Evolutionary conservation across 345 rosid genomes (phyloP), one percentile per base, ranked within the genome.

Genomic region (Rhizophora apiculata): DNA sequence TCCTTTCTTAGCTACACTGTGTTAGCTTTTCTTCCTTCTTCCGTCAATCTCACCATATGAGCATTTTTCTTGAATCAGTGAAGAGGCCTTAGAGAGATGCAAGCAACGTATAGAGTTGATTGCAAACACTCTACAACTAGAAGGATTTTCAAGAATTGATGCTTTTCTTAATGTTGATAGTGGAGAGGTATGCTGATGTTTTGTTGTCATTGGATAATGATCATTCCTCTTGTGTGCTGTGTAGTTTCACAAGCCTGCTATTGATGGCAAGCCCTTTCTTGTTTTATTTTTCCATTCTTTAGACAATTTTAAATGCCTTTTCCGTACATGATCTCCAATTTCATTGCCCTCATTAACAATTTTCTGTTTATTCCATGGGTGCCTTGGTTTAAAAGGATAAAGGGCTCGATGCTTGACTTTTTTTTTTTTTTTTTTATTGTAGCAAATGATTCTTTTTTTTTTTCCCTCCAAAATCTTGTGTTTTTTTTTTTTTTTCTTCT

Each of bases 111-210:
- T 89, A 19, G 93, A 91, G 77, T 82, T 91, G 62, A 86, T 91
- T 60, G 95, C 97, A 20, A 84, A 89, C 75, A 83, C 90, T 34
- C 82, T 89, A 54, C 85, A 83, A 63, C 68, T 91, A 49, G 95
- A 94, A 83, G 96, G 98, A 56, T 91, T 94, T 79, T 87, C 98
- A 57, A 82, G 98, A 65, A 86, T 94, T 10, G 98, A 91, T 74
- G 96, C 97, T 76, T 94, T 94, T 64, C 92, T 88, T 70, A 81
- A 94, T 56, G 96, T 87, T 65, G 97, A 94, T 60, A 86, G 67
- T 59, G 97, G 98, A 81, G 98, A 94, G 96, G 97, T 91, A 83
- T 32, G 79, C 62, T 31, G 19, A 49, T 65, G 43, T 21, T 36
- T 51, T 39, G 54, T 62, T 60, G 60, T 22, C 26, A 34, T 60